Conservation (phyloP, 1,284 basidiomycete genomes). For the Heterobasidion annosum region DNA sequence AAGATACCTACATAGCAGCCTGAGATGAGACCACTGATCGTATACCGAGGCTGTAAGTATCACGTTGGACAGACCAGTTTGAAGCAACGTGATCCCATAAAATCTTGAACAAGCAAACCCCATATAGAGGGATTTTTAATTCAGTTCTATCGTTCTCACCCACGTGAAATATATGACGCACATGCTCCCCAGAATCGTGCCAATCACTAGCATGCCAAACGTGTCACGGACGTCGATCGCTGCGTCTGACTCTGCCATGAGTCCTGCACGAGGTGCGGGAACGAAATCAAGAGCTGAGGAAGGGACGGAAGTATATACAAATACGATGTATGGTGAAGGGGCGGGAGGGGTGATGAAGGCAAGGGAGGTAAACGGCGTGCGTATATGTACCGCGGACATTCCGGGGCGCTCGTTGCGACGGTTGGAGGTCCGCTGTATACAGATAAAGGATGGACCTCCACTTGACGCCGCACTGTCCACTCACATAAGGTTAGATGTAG, state of each 20-base stretch:
- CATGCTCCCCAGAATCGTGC: slow-evolving; percentile 1
- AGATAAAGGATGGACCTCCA: no score
- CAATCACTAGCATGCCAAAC: not conserved
- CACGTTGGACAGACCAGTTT: not conserved
- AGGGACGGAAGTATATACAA: not conserved
- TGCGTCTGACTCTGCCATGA: not conserved
- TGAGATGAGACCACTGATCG: not conserved
- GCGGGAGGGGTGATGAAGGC: no score
- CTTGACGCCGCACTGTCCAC: no score
- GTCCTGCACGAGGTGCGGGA: no score
- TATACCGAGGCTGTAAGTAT: not conserved
- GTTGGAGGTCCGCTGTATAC: no score
- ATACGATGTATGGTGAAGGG: not conserved
- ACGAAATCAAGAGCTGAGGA: not conserved
- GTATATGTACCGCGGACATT: no score
- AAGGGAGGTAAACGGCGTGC: no score
- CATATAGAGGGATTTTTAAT: not conserved
- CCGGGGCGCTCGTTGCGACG: no score
- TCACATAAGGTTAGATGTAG: no score
- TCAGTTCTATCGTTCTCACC: not conserved
- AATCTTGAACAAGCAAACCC: not conserved
- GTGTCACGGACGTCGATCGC: not conserved
- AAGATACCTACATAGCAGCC: not conserved
- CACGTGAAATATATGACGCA: not conserved
- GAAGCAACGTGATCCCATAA: slow-evolving; percentile 2